Evolutionary conservation across 2,329 filamentous ascomycete genomes (phyloP).

Genomic region (Hyphodiscus sp.): DNA sequence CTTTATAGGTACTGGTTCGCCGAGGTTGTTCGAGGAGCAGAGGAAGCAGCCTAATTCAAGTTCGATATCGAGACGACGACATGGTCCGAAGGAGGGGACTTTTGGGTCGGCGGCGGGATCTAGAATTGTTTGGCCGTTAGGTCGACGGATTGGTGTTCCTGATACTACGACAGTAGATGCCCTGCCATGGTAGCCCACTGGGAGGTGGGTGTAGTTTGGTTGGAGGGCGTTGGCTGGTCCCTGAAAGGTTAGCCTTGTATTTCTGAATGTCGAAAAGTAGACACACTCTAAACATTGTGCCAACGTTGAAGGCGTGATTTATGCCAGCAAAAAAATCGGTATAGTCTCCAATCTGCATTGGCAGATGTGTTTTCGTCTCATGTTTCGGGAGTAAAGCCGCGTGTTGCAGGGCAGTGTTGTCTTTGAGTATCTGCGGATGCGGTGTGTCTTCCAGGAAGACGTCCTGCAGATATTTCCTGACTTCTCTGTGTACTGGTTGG

Average conservation of each 20-base stretch:
- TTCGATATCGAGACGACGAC: conserved; percentile 68
- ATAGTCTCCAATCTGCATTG: conserved; percentile 75
- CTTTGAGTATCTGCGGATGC: conserved; percentile 54
- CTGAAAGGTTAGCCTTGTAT: conserved; percentile 45
- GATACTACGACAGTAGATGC: conserved; percentile 71
- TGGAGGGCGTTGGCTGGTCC: conserved; percentile 67
- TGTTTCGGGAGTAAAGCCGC: conserved; percentile 52
- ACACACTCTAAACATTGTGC: conserved; percentile 10
- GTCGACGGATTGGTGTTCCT: conserved; percentile 65
- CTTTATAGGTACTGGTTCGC: conserved; percentile 55
- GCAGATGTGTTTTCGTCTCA: conserved; percentile 60
- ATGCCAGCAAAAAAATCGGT: conserved; percentile 80
- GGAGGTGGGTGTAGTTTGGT: conserved; percentile 75
- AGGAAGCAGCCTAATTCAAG: conserved; percentile 75
- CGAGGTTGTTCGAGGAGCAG: conserved; percentile 56
- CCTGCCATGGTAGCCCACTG: conserved; percentile 76
- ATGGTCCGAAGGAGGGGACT: conserved; percentile 55
- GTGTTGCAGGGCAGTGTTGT: conserved; percentile 51
- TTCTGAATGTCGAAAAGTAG: neutral
- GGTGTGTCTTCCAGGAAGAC: conserved; percentile 55
- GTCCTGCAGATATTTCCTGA: conserved; percentile 62
- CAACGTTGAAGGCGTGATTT: conserved; percentile 64
- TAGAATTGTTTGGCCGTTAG: conserved; percentile 66
- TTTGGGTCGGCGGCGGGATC: conserved; percentile 57
- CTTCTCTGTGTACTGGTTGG: conserved; percentile 58